These are phyloP conservation scores for Colletotrichum aenigma DNA, from an alignment of 2,329 filamentous ascomycete genomes.

Conservation along the genomic window DNA sequence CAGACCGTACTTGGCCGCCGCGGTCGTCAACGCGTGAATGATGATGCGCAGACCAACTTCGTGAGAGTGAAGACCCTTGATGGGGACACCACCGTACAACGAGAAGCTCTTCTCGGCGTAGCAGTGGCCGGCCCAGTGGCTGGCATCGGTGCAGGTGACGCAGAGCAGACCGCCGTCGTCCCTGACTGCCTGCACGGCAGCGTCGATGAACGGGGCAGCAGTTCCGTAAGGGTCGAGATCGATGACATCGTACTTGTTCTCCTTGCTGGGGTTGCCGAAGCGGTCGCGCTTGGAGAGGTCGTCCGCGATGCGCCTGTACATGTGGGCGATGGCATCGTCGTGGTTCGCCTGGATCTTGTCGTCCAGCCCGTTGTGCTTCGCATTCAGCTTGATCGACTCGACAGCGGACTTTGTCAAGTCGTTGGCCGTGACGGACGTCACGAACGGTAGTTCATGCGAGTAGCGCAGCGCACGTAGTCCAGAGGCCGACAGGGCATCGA, in stretches of 20 bases:
- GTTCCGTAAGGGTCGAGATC: constrained; percentile 97
- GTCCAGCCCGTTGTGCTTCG: constrained; percentile 78
- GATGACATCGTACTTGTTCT: constrained; percentile 83
- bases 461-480: constrained; percentile 91
- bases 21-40: constrained; percentile 77
- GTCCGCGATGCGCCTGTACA: constrained; percentile 76
- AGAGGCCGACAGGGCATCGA: constrained; percentile 93
- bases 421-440: constrained; percentile 84
- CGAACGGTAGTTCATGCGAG: constrained; percentile 86
- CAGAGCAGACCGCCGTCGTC: constrained; percentile 89
- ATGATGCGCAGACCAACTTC: constrained; percentile 90
- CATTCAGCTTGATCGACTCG: constrained; percentile 82
- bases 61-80: constrained; percentile 86
- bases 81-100: constrained; percentile 87
- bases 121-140: constrained; percentile 91
- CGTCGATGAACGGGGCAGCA: constrained; percentile 89
- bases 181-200: constrained; percentile 82
- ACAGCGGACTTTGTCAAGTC: constrained; percentile 82
- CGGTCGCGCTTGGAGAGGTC: constrained; percentile 49
- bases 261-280: constrained; percentile 40
- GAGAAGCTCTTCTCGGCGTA: constrained; percentile 95
- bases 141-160: constrained; percentile 95
- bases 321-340: constrained; percentile 86
- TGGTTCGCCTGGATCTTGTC: constrained; percentile 74
- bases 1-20: constrained; percentile 84